Conservation (phyloP, 257 asterid species). For the Parsonsia alboflavescens region DNA sequence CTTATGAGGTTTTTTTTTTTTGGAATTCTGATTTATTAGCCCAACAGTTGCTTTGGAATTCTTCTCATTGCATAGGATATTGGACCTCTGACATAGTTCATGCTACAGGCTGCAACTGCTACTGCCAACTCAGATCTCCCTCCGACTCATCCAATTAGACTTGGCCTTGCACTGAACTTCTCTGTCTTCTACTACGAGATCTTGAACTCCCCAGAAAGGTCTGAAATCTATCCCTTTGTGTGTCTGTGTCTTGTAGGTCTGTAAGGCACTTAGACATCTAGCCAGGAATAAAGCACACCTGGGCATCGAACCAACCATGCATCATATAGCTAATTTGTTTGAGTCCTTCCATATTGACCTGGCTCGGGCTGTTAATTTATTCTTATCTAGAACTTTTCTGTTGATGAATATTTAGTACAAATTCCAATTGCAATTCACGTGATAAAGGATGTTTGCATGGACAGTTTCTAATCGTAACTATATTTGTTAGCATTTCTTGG, state of each 20-base stretch:
- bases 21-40: not conserved
- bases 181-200: conserved; percentile 33
- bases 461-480: not conserved
- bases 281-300: too few relatives aligned
- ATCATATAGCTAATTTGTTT: not conserved
- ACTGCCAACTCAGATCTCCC: conserved; percentile 40
- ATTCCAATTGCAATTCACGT: not conserved
- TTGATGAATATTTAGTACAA: not conserved
- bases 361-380: not conserved
- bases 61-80: not conserved
- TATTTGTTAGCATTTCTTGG: not conserved
- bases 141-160: conserved; percentile 32
- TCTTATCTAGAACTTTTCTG: not conserved
- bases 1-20: conserved; percentile 46
- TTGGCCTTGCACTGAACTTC: conserved; percentile 33
- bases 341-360: not conserved
- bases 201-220: conserved; percentile 31
- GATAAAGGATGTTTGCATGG: not conserved
- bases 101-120: conserved; percentile 65
- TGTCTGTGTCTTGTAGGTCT: not conserved
- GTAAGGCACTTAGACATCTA: not conserved
- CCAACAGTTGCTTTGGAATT: not conserved
- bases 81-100: conserved; percentile 3
- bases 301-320: too few relatives aligned
- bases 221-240: conserved; percentile 13